These are phyloP conservation scores for Fusarium graminum DNA, from an alignment of 2,329 filamentous ascomycete species.

Conservation along the genomic window DNA sequence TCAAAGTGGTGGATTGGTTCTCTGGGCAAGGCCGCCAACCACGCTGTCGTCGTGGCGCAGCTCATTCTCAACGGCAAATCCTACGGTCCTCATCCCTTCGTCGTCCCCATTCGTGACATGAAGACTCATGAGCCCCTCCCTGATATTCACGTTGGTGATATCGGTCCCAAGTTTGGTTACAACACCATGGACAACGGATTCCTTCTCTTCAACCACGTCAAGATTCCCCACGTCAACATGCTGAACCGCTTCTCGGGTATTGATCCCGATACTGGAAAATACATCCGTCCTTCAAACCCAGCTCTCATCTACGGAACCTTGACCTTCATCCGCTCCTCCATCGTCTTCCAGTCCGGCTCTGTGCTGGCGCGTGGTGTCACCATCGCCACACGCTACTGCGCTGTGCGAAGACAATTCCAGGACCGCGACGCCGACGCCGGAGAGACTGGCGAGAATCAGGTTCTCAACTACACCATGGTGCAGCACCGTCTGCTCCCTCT, in stretches of 20 bases:
- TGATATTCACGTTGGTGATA: conserved; percentile 81
- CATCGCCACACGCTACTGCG: conserved; percentile 80
- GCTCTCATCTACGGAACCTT: conserved; percentile 80
- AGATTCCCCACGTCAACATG: conserved; percentile 81
- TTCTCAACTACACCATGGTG: conserved; percentile 86
- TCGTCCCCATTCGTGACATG: conserved; percentile 79
- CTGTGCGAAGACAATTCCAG: conserved; percentile 82
- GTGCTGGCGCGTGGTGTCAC: conserved; percentile 81
- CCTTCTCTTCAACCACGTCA: conserved; percentile 78
- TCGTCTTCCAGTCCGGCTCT: conserved; percentile 79
- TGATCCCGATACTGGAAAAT: conserved; percentile 76
- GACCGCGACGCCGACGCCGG: conserved; percentile 74
- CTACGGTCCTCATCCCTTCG: conserved; percentile 81
- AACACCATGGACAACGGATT: conserved; percentile 89
- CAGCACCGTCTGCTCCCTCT: conserved; percentile 79
- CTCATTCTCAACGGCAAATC: conserved; percentile 76
- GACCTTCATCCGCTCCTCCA: conserved; percentile 80
- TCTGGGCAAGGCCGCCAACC: conserved; percentile 79
- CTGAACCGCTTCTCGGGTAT: conserved; percentile 77
- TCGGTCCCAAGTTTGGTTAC: conserved; percentile 84
- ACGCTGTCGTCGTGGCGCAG: conserved; percentile 84
- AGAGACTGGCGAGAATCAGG: conserved; percentile 75
- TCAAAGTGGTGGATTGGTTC: conserved; percentile 91
- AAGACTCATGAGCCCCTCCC: conserved; percentile 77
- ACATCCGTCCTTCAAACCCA: conserved; percentile 74